Percentiles rank a stretch among this genome's conserved stretches.
These are phyloP conservation scores for Acanthamoeba quina DNA, from an alignment of 208 protist species.

Conservation along the genomic window DNA sequence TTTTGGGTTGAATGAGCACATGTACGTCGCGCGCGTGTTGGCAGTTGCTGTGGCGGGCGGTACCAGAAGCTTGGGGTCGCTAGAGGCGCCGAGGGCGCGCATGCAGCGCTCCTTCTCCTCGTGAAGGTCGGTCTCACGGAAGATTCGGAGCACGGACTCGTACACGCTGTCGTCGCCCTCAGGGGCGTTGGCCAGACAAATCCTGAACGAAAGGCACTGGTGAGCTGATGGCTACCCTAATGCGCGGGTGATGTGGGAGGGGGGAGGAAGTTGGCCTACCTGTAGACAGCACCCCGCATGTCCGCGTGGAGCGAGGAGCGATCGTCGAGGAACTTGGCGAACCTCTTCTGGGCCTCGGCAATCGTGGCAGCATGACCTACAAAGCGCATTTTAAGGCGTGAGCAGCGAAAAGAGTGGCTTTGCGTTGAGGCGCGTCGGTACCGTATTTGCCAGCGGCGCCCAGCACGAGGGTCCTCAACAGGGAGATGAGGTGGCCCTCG, in stretches of 20 bases:
- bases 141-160: constrained; percentile 73
- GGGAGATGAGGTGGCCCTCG: constrained; percentile 45
- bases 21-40: background rate
- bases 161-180: constrained; percentile 40
- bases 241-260: too few species aligned
- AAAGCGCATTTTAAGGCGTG: background rate
- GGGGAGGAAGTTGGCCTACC: background rate
- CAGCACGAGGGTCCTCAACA: constrained; percentile 42
- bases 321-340: constrained; percentile 47
- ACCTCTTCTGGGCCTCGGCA: constrained; percentile 54
- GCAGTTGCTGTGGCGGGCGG: background rate
- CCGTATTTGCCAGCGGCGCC: constrained; percentile 64
- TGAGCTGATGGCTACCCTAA: too few species aligned
- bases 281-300: constrained; percentile 71
- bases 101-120: constrained; percentile 78
- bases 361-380: constrained; percentile 40
- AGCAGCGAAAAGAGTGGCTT: background rate
- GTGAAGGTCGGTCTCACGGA: constrained; percentile 70
- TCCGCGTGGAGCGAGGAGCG: constrained; percentile 71
- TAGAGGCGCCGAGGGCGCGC: constrained; percentile 42
- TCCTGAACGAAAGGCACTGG: constrained; percentile 6
- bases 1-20: background rate
- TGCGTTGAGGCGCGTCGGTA: background rate
- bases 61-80: constrained; percentile 50
- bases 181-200: constrained; percentile 50